A percentile compares a stretch with the other conserved stretches of the same genome.
Evolutionary conservation across 2,329 filamentous ascomycete species (phyloP).

Genomic region (Colletotrichum sp.): DNA sequence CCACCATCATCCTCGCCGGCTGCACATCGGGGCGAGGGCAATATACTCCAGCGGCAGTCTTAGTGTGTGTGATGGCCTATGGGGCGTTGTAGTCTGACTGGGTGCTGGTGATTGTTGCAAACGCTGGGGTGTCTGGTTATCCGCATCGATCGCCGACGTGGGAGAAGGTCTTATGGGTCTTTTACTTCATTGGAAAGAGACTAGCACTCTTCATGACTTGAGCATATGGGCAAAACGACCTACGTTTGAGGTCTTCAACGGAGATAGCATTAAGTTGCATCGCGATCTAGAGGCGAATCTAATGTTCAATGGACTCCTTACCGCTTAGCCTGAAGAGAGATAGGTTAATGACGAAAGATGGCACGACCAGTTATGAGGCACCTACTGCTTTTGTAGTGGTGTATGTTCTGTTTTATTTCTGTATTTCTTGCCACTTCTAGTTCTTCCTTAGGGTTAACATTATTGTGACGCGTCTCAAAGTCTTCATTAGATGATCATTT

Average conservation of each 20-base stretch:
- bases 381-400: no score
- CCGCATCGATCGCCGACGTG: not conserved
- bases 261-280: not conserved
- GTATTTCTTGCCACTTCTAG: no score
- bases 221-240: not conserved
- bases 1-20: not conserved
- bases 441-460: no score
- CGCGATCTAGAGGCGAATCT: not conserved
- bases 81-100: not conserved
- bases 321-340: not conserved
- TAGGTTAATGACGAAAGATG: not conserved
- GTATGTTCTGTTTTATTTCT: no score
- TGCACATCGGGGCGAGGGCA: not conserved
- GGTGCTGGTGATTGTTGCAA: not conserved
- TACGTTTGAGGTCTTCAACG: fast-evolving
- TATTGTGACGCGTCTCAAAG: not conserved
- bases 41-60: not conserved
- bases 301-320: not conserved
- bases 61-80: not conserved
- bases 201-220: not conserved
- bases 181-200: not conserved
- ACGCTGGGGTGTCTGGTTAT: not conserved
- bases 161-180: not conserved
- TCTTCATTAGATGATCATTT: not conserved
- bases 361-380: fast-evolving